Conservation (phyloP, 2,329 filamentous ascomycete species). For the Talaromyces rugulosus region DNA sequence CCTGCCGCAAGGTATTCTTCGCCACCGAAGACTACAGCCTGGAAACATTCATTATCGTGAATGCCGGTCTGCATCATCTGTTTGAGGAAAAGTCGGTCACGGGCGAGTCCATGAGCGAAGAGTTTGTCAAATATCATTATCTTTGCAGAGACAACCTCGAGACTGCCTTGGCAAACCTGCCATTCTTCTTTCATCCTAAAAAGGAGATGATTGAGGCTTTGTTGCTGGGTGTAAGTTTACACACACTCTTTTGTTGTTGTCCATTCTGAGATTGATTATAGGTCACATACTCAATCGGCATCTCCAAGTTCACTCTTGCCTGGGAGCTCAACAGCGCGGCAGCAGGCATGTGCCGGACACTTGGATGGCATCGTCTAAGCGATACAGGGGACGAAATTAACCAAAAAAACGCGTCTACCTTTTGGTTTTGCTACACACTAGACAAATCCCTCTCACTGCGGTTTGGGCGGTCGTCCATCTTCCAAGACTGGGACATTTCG, state of each 20-base stretch:
- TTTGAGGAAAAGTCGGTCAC: not conserved
- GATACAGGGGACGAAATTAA: not conserved
- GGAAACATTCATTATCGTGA: not conserved
- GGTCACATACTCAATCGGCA: not conserved
- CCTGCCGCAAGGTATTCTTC: not conserved
- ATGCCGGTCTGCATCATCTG: not conserved
- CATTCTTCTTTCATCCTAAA: not conserved
- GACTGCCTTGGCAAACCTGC: not conserved
- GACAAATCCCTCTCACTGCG: not conserved
- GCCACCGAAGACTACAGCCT: not conserved
- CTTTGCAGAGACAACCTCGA: not conserved
- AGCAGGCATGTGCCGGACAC: not conserved
- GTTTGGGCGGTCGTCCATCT: not conserved
- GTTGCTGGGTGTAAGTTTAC: not conserved
- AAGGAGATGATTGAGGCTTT: not conserved
- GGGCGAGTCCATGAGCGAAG: not conserved
- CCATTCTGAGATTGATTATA: not conserved
- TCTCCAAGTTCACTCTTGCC: not conserved
- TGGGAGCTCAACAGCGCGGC: not conserved
- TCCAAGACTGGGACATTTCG: not conserved
- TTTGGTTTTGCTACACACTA: not conserved
- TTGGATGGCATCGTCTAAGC: not conserved
- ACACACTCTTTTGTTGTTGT: not conserved
- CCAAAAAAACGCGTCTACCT: not conserved
- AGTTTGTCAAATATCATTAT: not conserved